Evolutionary conservation across 768 basidiomycete genomes (phyloP).

Genomic region (Pleurotus giganteus): DNA sequence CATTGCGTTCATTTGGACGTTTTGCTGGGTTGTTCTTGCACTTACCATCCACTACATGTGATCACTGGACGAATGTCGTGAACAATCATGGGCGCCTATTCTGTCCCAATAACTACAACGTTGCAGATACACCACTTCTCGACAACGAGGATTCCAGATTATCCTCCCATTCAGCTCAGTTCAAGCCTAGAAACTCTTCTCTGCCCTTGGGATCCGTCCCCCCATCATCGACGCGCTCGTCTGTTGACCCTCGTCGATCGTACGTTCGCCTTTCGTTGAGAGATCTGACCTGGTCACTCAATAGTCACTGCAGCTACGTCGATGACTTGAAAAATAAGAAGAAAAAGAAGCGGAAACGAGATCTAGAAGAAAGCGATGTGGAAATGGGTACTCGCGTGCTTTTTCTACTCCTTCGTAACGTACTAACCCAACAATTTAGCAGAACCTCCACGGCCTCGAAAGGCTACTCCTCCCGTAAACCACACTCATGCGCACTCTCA

Average conservation of each 20-base stretch:
- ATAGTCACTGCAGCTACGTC: constrained; percentile 19
- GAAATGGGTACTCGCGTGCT: constrained; percentile 47
- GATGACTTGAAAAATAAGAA: constrained; percentile 65
- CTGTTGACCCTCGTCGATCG: constrained; percentile 64
- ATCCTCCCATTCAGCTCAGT: constrained; percentile 29
- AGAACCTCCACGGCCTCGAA: constrained; percentile 56
- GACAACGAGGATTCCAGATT: constrained; percentile 48
- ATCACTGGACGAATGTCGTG: constrained; percentile 2
- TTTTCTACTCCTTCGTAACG: constrained; percentile 3
- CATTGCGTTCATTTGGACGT: too few species aligned
- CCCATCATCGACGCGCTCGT: constrained; percentile 49
- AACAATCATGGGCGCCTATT: constrained; percentile 16
- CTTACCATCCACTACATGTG: not conserved
- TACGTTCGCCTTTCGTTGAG: constrained; percentile 29
- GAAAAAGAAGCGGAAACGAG: constrained; percentile 86
- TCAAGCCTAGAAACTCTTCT: constrained; percentile 48
- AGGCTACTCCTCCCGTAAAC: constrained; percentile 54
- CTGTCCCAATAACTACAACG: constrained; percentile 8
- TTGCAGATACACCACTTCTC: constrained; percentile 43
- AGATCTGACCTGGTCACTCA: not conserved
- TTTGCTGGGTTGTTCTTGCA: not conserved
- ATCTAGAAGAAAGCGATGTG: constrained; percentile 66
- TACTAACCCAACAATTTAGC: constrained; percentile 6
- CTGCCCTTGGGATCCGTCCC: constrained; percentile 42
- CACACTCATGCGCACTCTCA: constrained; percentile 35